Evolutionary conservation across 192 early-diverging fungal genomes (phyloP), one percentile per base, ranked within the genome.

Genomic region (Spizellomyces punctatus): DNA sequence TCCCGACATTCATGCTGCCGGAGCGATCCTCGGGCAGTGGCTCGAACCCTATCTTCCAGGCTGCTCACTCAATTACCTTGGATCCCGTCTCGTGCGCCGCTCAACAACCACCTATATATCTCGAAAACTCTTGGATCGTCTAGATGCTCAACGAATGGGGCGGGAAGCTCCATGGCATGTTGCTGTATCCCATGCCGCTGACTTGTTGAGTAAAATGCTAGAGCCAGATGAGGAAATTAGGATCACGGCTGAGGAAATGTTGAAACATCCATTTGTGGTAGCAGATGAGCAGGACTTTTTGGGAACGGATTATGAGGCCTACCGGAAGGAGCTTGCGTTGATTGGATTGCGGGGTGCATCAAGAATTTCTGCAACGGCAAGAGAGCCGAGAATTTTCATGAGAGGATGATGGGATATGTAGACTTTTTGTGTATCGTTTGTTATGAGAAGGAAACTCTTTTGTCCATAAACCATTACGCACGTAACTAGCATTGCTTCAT

Each of bases 1-100:
- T 3, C 83, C 89, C 0, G 92, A 93, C 74, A 69, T 92, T 42
- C 92, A 91, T 62, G 83, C 86, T 44, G 83, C 85, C 0, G 92
- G 92, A 56, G 76, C 90, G 43, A 83, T 93, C 8, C 63, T 91
- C 10, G 92, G 92, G 19, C 86, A 88, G 85, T 85, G 89, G 88
- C 78, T 93, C 57, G 89, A 93, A 74, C 81, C 83, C 49, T 93
- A 87, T 64, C 69, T 93, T 52, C 89, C 89, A 2, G 83, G 81
- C 41, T 76, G 80, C 41, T 79, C 82, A 44, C 77, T 93, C 49
- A 83, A 87, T 8, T 83, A 89, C 80, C 86, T 93, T 64, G 91
- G 92, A 46, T 88, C 86, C 19, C 83, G 84, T 42, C 81, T 88
- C 48, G 81, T 92, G 8, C 79, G 89, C n/a, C 70, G 78, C 1